Base-by-base conservation (phyloP, 192 early-diverging fungal genomes). In the Coemansia sp. region DNA sequence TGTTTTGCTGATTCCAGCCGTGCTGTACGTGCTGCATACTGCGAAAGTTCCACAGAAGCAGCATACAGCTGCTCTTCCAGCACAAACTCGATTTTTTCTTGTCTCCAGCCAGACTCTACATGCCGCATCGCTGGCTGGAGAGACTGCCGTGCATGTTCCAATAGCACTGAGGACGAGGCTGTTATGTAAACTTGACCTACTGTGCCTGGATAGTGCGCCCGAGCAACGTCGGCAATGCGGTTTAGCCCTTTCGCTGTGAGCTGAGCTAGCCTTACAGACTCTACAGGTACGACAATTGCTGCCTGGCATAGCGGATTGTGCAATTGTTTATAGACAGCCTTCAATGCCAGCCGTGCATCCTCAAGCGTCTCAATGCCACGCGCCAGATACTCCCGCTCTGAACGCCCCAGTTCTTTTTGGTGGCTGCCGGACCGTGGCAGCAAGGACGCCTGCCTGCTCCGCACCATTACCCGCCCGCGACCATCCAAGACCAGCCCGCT, bases 301-400 rank as follows among this genome's bases (percentile, higher is more conserved):
- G 56, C 73, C 18, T 21, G 51, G 6, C 32, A 34, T 12, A 41
- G 47, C 2, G 41, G 38, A 11, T 49, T 20, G 1, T 54, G 30
- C 6, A 45, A 46, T 20, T 42, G 30, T 14, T 40, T 16, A 18
- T 62, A 48, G 1, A 41, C 63, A 0, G 59, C 37, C 56, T 69
- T 69, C 5, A 76, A 57, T 11, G 63, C 63, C 23, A 76, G 45
- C 17, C 73, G 66, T 26, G 66, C 62, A 17, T 76, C 73, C 45
- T 76, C 73, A 39, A 76, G 41, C 1, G 67, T 48, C 11, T 61
- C 58, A 11, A 76, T 36, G 10, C 48, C 56, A 8, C 63, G 66
- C 20, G 40, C 62, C 50, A 50, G 45, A 39, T 48, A n/a, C 53
- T 40, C 41, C 71, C 64, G 30, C 14, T 38, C 45, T 31, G 39